phyloP scores from a whole-genome alignment of 2,329 filamentous ascomycete species.

The Fusarium sambucinum region DNA sequence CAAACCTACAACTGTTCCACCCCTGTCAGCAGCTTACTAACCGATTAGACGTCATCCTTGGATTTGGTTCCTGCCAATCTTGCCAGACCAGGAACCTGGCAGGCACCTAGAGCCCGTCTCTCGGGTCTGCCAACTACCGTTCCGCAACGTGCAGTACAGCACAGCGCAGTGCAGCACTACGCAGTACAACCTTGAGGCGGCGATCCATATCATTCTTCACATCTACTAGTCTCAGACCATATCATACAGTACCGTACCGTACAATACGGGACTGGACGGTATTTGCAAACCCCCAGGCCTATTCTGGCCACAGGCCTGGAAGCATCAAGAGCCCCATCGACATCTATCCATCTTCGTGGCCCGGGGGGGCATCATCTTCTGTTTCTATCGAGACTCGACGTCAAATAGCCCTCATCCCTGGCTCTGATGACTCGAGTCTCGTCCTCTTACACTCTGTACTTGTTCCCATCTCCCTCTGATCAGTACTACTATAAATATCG shows the following conservation, averaged over 20 bases:
- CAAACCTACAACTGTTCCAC: neutral
- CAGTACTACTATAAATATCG: conserved; percentile 14
- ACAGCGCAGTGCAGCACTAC: conserved; percentile 9
- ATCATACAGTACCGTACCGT: neutral
- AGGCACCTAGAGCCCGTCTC: conserved; percentile 26
- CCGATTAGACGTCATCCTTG: conserved; percentile 37
- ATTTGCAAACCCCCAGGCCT: conserved; percentile 34
- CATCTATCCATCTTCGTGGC: conserved; percentile 29
- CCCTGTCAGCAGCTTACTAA: conserved; percentile 46
- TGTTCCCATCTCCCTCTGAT: neutral
- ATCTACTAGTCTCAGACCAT: neutral
- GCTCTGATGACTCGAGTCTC: conserved; percentile 28
- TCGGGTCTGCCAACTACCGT: conserved; percentile 31
- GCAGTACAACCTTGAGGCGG: neutral
- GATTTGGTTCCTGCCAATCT: conserved; percentile 39
- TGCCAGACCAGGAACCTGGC: conserved; percentile 24
- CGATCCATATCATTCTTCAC: neutral
- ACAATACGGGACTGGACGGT: conserved; percentile 10
- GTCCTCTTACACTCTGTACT: conserved; percentile 3
- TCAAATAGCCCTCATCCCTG: conserved; percentile 39
- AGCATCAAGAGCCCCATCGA: conserved; percentile 36
- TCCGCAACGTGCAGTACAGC: conserved; percentile 5
- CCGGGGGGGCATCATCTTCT: conserved; percentile 33
- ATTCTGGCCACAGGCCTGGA: conserved; percentile 29
- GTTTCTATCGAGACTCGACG: conserved; percentile 21